Percentiles rank a stretch among this genome's conserved stretches.
Conservation (phyloP, 495 filamentous ascomycete species). For the Neurospora africana region DNA sequence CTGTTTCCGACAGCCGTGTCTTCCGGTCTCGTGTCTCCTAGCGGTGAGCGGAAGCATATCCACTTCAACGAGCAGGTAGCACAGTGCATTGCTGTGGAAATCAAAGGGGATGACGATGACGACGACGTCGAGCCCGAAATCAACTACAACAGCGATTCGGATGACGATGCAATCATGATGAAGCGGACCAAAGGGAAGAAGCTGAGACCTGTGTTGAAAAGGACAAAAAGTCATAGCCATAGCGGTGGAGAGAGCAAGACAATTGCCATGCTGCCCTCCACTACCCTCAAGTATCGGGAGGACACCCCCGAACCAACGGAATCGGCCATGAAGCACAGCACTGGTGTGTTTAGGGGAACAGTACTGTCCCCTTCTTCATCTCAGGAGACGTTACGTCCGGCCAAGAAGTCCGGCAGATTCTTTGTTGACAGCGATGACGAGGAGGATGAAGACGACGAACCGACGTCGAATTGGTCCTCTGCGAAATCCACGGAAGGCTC, state of each 20-base stretch:
- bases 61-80: constrained; percentile 94
- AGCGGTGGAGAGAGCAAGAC: constrained; percentile 62
- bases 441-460: constrained; percentile 48
- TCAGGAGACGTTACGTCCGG: constrained; percentile 64
- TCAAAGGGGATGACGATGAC: constrained; percentile 62
- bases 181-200: constrained; percentile 43
- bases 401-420: constrained; percentile 59
- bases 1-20: constrained; percentile 47
- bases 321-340: constrained; percentile 45
- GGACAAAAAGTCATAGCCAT: constrained; percentile 38
- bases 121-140: constrained; percentile 43
- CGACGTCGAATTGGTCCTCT: constrained; percentile 19
- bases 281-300: constrained; percentile 78
- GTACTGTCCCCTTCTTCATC: constrained; percentile 53
- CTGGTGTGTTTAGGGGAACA: constrained; percentile 39
- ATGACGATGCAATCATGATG: constrained; percentile 81
- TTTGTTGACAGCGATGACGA: constrained; percentile 41
- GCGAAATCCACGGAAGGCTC: constrained; percentile 6
- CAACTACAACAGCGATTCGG: constrained; percentile 48
- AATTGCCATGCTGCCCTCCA: constrained; percentile 86
- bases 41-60: constrained; percentile 66
- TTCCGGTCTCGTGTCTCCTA: constrained; percentile 58
- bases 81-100: constrained; percentile 90
- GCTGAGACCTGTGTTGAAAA: constrained; percentile 31
- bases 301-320: constrained; percentile 64